Evolutionary conservation across 176 grass and related monocot genomes (phyloP).

Genomic region (Triticum urartu): DNA sequence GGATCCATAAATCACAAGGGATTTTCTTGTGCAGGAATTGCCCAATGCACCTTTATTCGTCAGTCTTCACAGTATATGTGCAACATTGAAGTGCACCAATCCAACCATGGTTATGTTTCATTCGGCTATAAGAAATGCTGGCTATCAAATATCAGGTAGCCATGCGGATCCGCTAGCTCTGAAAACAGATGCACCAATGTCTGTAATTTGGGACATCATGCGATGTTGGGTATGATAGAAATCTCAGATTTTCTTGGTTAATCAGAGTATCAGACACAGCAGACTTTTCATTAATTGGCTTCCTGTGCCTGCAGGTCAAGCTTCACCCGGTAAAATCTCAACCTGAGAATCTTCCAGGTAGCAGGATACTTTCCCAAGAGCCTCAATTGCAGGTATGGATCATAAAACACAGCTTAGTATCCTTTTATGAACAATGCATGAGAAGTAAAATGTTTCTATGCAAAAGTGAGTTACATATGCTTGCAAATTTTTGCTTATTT

Average conservation of each 20-base stretch:
- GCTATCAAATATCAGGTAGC: constrained; percentile 52
- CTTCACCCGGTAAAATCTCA: constrained; percentile 45
- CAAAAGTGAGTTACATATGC: neutral
- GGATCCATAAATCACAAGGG: neutral
- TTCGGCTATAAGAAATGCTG: constrained; percentile 56
- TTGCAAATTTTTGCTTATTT: neutral
- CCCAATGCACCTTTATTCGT: constrained; percentile 47
- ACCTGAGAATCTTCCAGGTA: constrained; percentile 40
- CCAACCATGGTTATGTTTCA: constrained; percentile 43
- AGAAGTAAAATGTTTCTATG: neutral
- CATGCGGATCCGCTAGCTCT: constrained; percentile 55
- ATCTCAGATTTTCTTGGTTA: neutral
- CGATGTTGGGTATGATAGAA: constrained; percentile 44
- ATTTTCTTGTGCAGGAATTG: constrained; percentile 51
- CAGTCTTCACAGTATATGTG: constrained; percentile 50
- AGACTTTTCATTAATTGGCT: constrained; percentile 15
- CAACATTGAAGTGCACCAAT: constrained; percentile 50
- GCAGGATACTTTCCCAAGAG: constrained; percentile 46
- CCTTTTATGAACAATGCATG: neutral
- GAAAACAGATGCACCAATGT: constrained; percentile 55
- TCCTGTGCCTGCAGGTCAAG: constrained; percentile 36
- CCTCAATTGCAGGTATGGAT: constrained; percentile 43
- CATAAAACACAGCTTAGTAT: neutral
- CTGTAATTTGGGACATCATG: constrained; percentile 65
- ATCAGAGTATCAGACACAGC: neutral